These are phyloP conservation scores for Phialemonium atrogriseum DNA, from an alignment of 2,329 filamentous ascomycete species.

Conservation along the genomic window DNA sequence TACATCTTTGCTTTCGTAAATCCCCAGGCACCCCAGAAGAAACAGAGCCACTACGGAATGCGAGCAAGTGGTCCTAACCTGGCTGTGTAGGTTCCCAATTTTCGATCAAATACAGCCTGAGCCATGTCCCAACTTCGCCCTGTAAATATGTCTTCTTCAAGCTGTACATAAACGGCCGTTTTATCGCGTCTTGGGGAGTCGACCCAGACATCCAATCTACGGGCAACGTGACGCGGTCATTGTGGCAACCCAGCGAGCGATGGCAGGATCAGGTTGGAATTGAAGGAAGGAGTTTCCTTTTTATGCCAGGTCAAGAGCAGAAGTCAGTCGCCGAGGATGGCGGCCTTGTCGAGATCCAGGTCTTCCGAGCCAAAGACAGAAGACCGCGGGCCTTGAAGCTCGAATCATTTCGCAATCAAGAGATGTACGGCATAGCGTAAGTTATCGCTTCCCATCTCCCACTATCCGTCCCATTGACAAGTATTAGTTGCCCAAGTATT, in stretches of 20 bases:
- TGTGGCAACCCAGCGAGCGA: constrained; percentile 38
- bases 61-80: not conserved
- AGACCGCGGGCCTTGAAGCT: constrained; percentile 32
- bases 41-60: not conserved
- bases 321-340: constrained; percentile 41
- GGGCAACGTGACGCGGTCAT: constrained; percentile 34
- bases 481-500: constrained; percentile 38
- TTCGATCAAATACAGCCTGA: constrained; percentile 39
- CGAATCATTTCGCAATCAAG: constrained; percentile 35
- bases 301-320: constrained; percentile 27
- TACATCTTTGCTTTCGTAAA: constrained; percentile 18
- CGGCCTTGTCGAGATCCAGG: constrained; percentile 44
- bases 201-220: constrained; percentile 24
- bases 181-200: constrained; percentile 44
- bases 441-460: constrained; percentile 13
- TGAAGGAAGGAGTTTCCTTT: constrained; percentile 42
- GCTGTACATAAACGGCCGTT: constrained; percentile 44
- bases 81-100: constrained; percentile 38
- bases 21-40: too few relatives aligned
- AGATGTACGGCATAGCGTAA: constrained; percentile 45
- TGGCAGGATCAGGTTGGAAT: constrained; percentile 34
- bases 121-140: constrained; percentile 19
- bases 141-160: constrained; percentile 44
- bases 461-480: constrained; percentile 2
- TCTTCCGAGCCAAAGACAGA: constrained; percentile 42